These are phyloP conservation scores for Nicotiana tabacum DNA, from an alignment of 257 asterid genomes.

Conservation along the genomic window DNA sequence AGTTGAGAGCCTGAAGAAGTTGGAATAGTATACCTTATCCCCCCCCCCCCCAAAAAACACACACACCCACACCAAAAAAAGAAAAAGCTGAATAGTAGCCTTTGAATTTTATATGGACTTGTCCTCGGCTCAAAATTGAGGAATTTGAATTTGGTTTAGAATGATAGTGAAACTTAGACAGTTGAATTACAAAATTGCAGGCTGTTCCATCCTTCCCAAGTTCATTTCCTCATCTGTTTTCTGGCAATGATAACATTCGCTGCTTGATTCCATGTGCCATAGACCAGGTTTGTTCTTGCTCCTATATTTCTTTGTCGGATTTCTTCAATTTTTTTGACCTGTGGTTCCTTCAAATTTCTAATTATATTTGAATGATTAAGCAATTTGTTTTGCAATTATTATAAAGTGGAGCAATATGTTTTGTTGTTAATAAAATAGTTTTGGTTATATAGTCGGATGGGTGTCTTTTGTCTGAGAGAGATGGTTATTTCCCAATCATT, in stretches of 20 bases:
- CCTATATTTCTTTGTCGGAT: constrained; percentile 5
- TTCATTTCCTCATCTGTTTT: constrained; percentile 87
- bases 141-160: constrained; percentile 12
- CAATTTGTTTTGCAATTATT: neutral
- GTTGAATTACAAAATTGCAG: constrained; percentile 30
- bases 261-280: constrained; percentile 98
- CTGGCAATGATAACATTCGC: constrained; percentile 62
- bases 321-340: neutral
- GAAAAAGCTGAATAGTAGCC: neutral
- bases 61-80: neutral
- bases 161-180: neutral
- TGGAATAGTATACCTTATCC: neutral
- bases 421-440: neutral
- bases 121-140: neutral
- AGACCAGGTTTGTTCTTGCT: constrained; percentile 65
- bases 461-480: neutral
- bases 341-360: neutral
- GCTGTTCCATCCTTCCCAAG: constrained; percentile 96
- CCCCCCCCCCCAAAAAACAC: too few relatives aligned
- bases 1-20: neutral
- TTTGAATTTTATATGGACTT: neutral
- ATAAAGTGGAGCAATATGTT: neutral
- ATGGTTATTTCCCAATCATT: neutral
- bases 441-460: neutral
- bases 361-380: neutral